Percentiles rank a stretch among this genome's conserved stretches.
These are phyloP conservation scores for Penicillium lagena DNA, from an alignment of 495 filamentous ascomycete species.

Conservation along the genomic window DNA sequence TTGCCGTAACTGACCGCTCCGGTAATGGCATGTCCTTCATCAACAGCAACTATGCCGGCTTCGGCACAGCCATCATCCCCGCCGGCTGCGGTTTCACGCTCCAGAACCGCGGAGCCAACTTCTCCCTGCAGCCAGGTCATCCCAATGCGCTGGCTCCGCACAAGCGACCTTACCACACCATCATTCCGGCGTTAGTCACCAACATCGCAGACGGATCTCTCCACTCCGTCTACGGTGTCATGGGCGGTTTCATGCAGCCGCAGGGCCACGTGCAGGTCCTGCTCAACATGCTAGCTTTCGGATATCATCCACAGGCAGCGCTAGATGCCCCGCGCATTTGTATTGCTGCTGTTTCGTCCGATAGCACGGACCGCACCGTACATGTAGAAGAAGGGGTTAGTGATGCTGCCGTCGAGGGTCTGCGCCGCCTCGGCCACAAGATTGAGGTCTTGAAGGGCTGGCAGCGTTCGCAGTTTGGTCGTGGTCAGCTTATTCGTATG, in stretches of 20 bases:
- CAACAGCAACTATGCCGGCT: slow-evolving; percentile 88
- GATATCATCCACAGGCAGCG: slow-evolving; percentile 79
- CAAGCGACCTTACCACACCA: slow-evolving; percentile 97
- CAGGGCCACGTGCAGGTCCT: slow-evolving; percentile 96
- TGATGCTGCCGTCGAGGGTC: slow-evolving; percentile 54
- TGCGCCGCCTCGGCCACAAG: slow-evolving; percentile 66
- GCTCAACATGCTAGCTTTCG: slow-evolving; percentile 82
- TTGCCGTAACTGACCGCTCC: slow-evolving; percentile 67
- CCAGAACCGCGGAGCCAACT: slow-evolving; percentile 89
- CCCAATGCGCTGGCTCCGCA: slow-evolving; percentile 72
- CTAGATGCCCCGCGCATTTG: slow-evolving; percentile 87
- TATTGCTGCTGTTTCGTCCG: slow-evolving; percentile 59
- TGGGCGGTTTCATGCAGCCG: slow-evolving; percentile 99
- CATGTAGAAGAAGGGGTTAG: slow-evolving; percentile 83
- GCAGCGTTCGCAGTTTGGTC: slow-evolving; percentile 70
- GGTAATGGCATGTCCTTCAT: slow-evolving; percentile 96
- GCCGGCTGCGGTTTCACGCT: slow-evolving; percentile 80
- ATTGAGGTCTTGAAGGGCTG: slow-evolving; percentile 62
- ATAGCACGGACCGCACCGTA: slow-evolving; percentile 50
- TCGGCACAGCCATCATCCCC: slow-evolving; percentile 85
- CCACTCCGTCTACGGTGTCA: slow-evolving; percentile 85
- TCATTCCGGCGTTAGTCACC: slow-evolving; percentile 89
- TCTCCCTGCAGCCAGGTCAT: slow-evolving; percentile 58
- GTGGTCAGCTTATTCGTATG: slow-evolving; percentile 81
- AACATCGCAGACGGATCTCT: slow-evolving; percentile 63